Evolutionary conservation across 805 yeast species (phyloP).

Genomic region (Yarrowia porcina): DNA sequence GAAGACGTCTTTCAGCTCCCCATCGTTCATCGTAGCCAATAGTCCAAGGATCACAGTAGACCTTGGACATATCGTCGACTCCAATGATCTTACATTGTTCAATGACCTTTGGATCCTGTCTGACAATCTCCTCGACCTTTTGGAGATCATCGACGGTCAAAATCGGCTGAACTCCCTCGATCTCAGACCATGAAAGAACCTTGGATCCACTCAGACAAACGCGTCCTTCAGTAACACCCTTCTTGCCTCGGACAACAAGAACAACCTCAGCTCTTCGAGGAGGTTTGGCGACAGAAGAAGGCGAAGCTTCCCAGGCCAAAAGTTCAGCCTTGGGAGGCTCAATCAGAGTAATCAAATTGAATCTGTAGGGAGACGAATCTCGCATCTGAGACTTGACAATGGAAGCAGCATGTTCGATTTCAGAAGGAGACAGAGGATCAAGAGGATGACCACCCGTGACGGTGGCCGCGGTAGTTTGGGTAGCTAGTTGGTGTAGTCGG

Average conservation of each 20-base stretch:
- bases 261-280: slow-evolving; percentile 68
- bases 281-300: slow-evolving; percentile 40
- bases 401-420: slow-evolving; percentile 2
- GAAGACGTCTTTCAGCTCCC: slow-evolving; percentile 71
- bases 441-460: slow-evolving; percentile 6
- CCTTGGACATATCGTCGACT: slow-evolving; percentile 60
- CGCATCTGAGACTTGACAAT: slow-evolving; percentile 5
- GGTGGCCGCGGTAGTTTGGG: background rate
- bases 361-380: background rate
- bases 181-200: slow-evolving; percentile 47
- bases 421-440: slow-evolving; percentile 2
- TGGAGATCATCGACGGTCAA: slow-evolving; percentile 66
- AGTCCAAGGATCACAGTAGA: slow-evolving; percentile 68
- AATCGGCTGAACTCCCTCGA: slow-evolving; percentile 69
- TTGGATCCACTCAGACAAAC: slow-evolving; percentile 53
- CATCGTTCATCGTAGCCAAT: slow-evolving; percentile 73
- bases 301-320: background rate
- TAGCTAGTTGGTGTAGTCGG: slow-evolving; percentile 1
- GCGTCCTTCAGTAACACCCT: slow-evolving; percentile 69
- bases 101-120: slow-evolving; percentile 68
- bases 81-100: slow-evolving; percentile 71
- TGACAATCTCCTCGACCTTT: slow-evolving; percentile 59
- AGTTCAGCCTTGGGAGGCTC: slow-evolving; percentile 10
- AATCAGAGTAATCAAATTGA: slow-evolving; percentile 11
- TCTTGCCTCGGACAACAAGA: slow-evolving; percentile 53